phyloP scores from a whole-genome alignment of 768 basidiomycete species.

The Macrolepiota fuliginosa region DNA sequence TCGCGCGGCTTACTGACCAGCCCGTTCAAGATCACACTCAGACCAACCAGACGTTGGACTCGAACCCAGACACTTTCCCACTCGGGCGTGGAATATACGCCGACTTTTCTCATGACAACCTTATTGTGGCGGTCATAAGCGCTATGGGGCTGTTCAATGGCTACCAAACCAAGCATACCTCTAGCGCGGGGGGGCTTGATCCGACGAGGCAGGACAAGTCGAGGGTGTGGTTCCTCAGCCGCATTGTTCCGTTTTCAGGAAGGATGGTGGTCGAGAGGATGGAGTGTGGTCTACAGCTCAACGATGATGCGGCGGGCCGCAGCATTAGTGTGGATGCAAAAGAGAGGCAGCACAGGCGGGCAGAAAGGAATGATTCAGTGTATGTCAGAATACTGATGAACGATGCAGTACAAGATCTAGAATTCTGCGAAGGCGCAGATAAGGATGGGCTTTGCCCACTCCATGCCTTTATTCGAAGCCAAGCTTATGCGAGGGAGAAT shows the following conservation, averaged over 20 bases:
- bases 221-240: constrained; percentile 52
- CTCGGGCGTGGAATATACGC: constrained; percentile 61
- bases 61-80: constrained; percentile 66
- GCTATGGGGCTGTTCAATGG: constrained; percentile 51
- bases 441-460: constrained; percentile 62
- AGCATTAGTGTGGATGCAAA: not conserved
- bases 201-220: constrained; percentile 27
- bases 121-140: constrained; percentile 75
- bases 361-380: constrained; percentile 12
- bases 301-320: not conserved
- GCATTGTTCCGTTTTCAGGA: constrained; percentile 72
- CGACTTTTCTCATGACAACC: constrained; percentile 86
- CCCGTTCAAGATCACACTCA: constrained; percentile 69
- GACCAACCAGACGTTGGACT: constrained; percentile 72
- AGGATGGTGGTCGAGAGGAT: constrained; percentile 75
- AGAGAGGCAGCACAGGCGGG: constrained; percentile 17
- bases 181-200: constrained; percentile 23
- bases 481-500: constrained; percentile 61
- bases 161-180: constrained; percentile 18
- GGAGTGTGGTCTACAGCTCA: constrained; percentile 30
- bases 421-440: constrained; percentile 52
- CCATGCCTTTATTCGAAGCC: constrained; percentile 64
- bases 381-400: constrained; percentile 76
- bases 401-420: constrained; percentile 62
- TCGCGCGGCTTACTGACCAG: constrained; percentile 68